phyloP scores from a whole-genome alignment of 495 filamentous ascomycete genomes.

The Cladorrhinum samala region DNA sequence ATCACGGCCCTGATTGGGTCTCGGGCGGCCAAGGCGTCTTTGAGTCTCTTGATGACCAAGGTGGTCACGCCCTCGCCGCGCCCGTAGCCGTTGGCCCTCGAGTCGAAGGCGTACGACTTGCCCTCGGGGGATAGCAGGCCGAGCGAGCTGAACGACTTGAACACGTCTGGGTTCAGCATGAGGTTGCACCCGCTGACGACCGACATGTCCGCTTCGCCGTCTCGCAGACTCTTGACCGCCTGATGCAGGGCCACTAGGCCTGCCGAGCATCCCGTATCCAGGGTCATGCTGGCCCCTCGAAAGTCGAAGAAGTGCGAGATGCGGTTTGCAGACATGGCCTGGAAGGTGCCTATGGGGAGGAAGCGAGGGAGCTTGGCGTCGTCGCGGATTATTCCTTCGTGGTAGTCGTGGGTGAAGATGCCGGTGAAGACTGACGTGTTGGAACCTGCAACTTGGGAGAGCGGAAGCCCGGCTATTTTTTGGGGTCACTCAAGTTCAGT shows the following conservation, averaged over 20 bases:
- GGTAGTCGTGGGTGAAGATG: conserved; percentile 24
- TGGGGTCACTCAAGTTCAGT: no score
- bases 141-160: conserved; percentile 8
- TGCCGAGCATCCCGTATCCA: conserved; percentile 52
- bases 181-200: conserved; percentile 49
- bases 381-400: background rate
- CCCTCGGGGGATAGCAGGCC: background rate
- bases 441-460: conserved; percentile 29
- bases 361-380: background rate
- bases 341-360: background rate
- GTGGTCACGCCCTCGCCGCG: background rate
- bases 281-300: conserved; percentile 30
- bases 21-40: conserved; percentile 38
- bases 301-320: conserved; percentile 47
- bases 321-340: conserved; percentile 27
- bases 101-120: background rate
- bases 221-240: conserved; percentile 43
- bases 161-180: conserved; percentile 39
- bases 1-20: conserved; percentile 52
- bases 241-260: conserved; percentile 48
- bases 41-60: conserved; percentile 38
- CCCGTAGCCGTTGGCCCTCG: background rate
- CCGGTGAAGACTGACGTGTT: conserved; percentile 40
- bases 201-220: conserved; percentile 30
- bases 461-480: conserved; percentile 34